Base-by-base conservation (phyloP, 1,284 basidiomycete species). In the Lignosus rhinocerotis region DNA sequence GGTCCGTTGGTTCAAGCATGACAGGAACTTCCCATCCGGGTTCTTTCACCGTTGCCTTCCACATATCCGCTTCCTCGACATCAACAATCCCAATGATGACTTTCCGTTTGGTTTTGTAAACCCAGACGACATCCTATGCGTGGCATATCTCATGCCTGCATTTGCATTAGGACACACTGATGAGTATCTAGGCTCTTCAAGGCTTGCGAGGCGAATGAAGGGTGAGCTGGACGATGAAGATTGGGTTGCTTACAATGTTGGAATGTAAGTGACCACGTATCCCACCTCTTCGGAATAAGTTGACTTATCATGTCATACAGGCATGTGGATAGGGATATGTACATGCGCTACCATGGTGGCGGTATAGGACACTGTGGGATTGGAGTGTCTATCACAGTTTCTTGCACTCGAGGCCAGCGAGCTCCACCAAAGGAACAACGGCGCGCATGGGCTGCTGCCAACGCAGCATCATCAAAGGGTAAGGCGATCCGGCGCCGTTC, bases 1-100 rank as follows among this genome's bases (percentile, higher is more conserved):
- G 61, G 64, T 73, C 1, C 66, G 68, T 3, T 73, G 71, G 72
- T 64, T 69, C 11, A 63, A 67, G 41, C 19, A 41, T 1, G 50
- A 44, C 43, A 47, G 7, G 6, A 16, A 19, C 8, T 44, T 19
- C 19, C 1, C 46, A 6, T 42, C 47, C 39, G 66, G 67, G 6
- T 47, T 56, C 14, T 11, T 21, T 4, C 25, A 44, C 14, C 44
- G 53, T 6, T 59, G 60, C 5, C 60, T 66, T 4, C 58, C 58
- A 19, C 53, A 51, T 3, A 12, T 67, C 10, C 33, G 48, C 1
- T 67, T 66, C 45, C 41, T 62, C 2, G 36, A 32, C 48, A 7
- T 17, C 6, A 10, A 55, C 56, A 8, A 44, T 45, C 30, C 45
- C 2, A 17, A n/a, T 9, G 31, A 17, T 3, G 14, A 33, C 2